Conservation (phyloP, 164 flowering plant species). For the Chimonanthus praecox region DNA sequence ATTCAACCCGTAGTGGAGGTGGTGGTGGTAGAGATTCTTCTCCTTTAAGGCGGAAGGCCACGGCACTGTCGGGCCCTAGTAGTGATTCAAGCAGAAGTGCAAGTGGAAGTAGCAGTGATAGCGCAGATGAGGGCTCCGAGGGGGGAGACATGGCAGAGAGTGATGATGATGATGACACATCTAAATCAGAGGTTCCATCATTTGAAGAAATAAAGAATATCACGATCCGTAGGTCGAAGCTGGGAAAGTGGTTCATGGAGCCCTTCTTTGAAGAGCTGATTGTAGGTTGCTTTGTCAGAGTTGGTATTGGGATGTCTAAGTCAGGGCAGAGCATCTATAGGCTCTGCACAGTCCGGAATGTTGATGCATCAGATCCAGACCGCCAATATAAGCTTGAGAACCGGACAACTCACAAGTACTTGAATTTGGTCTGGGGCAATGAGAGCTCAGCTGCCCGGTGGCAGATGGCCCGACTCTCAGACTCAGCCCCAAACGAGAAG, state of each 20-base stretch:
- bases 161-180: constrained; percentile 51
- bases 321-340: constrained; percentile 58
- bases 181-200: constrained; percentile 35
- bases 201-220: constrained; percentile 79
- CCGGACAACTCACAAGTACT: constrained; percentile 73
- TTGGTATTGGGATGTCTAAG: constrained; percentile 85
- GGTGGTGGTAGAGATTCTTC: constrained; percentile 30
- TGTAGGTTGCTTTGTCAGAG: constrained; percentile 93
- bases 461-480: constrained; percentile 97
- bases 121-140: constrained; percentile 72
- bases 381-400: constrained; percentile 75
- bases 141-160: constrained; percentile 37
- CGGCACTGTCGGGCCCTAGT: constrained; percentile 36
- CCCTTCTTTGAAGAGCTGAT: constrained; percentile 92
- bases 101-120: constrained; percentile 60
- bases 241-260: constrained; percentile 93
- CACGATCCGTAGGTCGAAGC: constrained; percentile 78
- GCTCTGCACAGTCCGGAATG: constrained; percentile 80
- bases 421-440: constrained; percentile 79
- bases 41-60: constrained; percentile 42
- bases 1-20: constrained; percentile 37
- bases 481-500: constrained; percentile 63
- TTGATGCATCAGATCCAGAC: constrained; percentile 81
- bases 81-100: constrained; percentile 70
- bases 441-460: constrained; percentile 88